Evolutionary conservation across 192 early-diverging fungal species (phyloP).

Genomic region (Mortierella antarctica): DNA sequence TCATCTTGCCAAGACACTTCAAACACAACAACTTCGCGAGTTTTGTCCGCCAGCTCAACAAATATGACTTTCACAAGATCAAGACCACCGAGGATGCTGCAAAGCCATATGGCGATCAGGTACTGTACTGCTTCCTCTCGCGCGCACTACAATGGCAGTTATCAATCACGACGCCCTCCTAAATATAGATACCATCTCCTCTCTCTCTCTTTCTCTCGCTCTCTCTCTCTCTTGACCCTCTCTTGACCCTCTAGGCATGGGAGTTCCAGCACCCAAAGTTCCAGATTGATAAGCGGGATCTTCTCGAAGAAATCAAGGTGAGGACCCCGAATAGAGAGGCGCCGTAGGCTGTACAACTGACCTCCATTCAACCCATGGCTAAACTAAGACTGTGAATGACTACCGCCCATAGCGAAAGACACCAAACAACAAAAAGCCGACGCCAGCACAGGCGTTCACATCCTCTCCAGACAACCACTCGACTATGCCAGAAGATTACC

Average conservation of each 20-base stretch:
- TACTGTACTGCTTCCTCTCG: constrained; percentile 2
- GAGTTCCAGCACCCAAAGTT: constrained; percentile 77
- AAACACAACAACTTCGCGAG: constrained; percentile 68
- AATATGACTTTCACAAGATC: constrained; percentile 74
- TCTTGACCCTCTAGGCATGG: constrained; percentile 57
- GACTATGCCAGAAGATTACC: constrained; percentile 19
- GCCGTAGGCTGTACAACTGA: background rate
- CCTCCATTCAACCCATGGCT: background rate
- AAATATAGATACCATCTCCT: background rate
- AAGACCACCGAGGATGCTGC: constrained; percentile 56
- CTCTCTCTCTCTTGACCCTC: too few relatives aligned
- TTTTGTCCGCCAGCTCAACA: constrained; percentile 72
- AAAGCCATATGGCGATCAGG: constrained; percentile 55
- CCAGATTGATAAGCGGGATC: constrained; percentile 60
- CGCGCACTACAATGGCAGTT: too few relatives aligned
- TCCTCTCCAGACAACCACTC: constrained; percentile 10
- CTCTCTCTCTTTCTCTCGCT: background rate
- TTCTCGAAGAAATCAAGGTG: constrained; percentile 66
- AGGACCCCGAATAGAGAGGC: background rate
- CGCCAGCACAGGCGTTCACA: background rate
- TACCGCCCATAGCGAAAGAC: constrained; percentile 38
- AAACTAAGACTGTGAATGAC: background rate
- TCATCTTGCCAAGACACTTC: constrained; percentile 64
- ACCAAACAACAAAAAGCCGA: constrained; percentile 31
- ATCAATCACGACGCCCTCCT: background rate